Conservation (phyloP, 768 basidiomycete genomes). For the Paxillus ammoniavirescens region DNA sequence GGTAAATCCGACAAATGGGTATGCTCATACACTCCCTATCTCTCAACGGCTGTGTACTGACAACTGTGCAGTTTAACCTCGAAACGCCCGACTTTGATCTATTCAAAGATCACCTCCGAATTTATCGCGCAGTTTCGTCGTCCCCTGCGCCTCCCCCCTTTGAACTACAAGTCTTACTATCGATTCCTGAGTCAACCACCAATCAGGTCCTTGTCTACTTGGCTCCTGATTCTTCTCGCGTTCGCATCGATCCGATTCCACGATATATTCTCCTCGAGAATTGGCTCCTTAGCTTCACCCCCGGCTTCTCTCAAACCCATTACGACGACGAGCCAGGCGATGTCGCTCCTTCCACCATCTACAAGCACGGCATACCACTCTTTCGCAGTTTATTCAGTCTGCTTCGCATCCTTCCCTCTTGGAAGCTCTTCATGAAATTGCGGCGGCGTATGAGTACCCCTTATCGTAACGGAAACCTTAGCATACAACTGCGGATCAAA, state of each 20-base stretch:
- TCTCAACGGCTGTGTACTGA: neutral
- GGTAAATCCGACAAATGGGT: conserved; percentile 83
- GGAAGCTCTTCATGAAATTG: conserved; percentile 67
- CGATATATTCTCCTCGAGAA: conserved; percentile 70
- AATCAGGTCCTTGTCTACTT: conserved; percentile 74
- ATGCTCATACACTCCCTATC: conserved; percentile 25
- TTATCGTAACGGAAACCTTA: conserved; percentile 42
- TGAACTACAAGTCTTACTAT: conserved; percentile 67
- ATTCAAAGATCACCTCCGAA: conserved; percentile 59
- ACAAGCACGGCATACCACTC: conserved; percentile 82
- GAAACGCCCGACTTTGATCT: conserved; percentile 72
- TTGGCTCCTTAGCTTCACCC: conserved; percentile 56
- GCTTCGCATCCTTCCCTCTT: conserved; percentile 71
- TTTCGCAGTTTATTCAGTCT: conserved; percentile 73
- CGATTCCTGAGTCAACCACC: conserved; percentile 63
- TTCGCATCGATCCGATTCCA: conserved; percentile 68
- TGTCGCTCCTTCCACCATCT: conserved; percentile 70
- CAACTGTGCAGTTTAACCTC: conserved; percentile 64
- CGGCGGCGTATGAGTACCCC: conserved; percentile 39
- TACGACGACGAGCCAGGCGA: conserved; percentile 37
- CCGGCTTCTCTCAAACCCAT: conserved; percentile 10
- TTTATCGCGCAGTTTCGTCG: conserved; percentile 53
- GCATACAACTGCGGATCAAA: conserved; percentile 48
- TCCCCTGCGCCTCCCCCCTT: conserved; percentile 42
- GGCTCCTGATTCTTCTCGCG: conserved; percentile 55